A percentile compares a stretch with the other conserved stretches of the same genome.
These are phyloP conservation scores for Backusella morwellensis DNA, from an alignment of 192 early-diverging fungal genomes.

Conservation along the genomic window DNA sequence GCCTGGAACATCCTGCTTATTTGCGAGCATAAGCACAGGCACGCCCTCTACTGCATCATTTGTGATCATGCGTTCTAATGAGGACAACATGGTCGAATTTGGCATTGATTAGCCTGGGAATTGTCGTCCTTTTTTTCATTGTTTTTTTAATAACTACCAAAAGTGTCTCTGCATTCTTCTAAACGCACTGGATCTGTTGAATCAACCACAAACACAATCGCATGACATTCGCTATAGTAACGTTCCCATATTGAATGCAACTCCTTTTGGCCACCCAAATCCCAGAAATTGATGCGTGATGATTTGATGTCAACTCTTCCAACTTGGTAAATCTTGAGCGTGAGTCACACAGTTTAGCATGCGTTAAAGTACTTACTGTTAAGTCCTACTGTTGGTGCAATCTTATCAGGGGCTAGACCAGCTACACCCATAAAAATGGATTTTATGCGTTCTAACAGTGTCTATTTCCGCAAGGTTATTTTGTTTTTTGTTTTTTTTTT, in stretches of 20 bases:
- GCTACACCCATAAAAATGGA: conserved; percentile 66
- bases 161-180: conserved; percentile 71
- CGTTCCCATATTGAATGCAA: conserved; percentile 90
- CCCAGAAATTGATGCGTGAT: conserved; percentile 88
- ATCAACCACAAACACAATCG: conserved; percentile 92
- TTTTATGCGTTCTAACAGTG: conserved; percentile 92
- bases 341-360: not conserved
- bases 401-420: conserved; percentile 79
- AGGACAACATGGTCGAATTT: not conserved
- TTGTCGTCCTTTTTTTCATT: not conserved
- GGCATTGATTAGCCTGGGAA: not conserved
- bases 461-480: conserved; percentile 47
- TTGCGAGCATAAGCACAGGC: conserved; percentile 91
- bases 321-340: conserved; percentile 45
- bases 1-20: conserved; percentile 85
- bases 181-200: conserved; percentile 78
- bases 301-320: conserved; percentile 71
- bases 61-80: conserved; percentile 71
- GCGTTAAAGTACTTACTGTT: conserved; percentile 64
- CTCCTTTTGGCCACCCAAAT: conserved; percentile 90
- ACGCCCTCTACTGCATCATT: conserved; percentile 77
- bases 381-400: conserved; percentile 85
- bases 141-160: conserved; percentile 52
- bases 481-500: too few relatives aligned
- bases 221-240: conserved; percentile 93